These are phyloP conservation scores for Pezicula radicicola DNA, from an alignment of 2,329 filamentous ascomycete species.

Conservation along the genomic window DNA sequence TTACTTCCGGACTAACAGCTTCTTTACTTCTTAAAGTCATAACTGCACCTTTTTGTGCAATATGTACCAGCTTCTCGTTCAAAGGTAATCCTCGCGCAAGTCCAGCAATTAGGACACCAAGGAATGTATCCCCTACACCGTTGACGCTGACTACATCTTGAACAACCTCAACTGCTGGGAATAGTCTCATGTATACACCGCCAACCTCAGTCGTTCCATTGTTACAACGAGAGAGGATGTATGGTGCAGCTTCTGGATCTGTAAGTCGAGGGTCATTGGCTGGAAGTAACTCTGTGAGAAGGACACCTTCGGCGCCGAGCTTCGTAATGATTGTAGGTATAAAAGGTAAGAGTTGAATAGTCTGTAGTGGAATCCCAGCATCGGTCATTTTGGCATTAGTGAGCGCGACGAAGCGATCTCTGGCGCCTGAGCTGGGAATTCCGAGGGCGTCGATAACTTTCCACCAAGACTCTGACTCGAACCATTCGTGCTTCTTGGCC, in stretches of 20 bases:
- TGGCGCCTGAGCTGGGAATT: slow-evolving; percentile 64
- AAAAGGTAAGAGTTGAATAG: slow-evolving; percentile 81
- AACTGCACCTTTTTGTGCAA: slow-evolving; percentile 80
- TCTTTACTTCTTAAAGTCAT: slow-evolving; percentile 73
- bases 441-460: slow-evolving; percentile 73
- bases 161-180: slow-evolving; percentile 61
- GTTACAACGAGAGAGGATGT: slow-evolving; percentile 65
- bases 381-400: slow-evolving; percentile 69
- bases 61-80: slow-evolving; percentile 62
- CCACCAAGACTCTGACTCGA: slow-evolving; percentile 76
- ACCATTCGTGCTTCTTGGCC: slow-evolving; percentile 63
- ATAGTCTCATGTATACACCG: slow-evolving; percentile 77
- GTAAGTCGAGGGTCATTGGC: slow-evolving; percentile 66
- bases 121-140: slow-evolving; percentile 89
- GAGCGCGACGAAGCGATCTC: slow-evolving; percentile 68
- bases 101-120: slow-evolving; percentile 80
- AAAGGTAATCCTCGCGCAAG: slow-evolving; percentile 49
- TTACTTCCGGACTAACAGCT: slow-evolving; percentile 56
- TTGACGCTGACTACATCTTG: slow-evolving; percentile 83
- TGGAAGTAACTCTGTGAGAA: slow-evolving; percentile 69
- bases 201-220: slow-evolving; percentile 54
- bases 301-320: slow-evolving; percentile 58
- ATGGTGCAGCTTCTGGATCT: slow-evolving; percentile 59
- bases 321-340: slow-evolving; percentile 85
- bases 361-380: slow-evolving; percentile 78